Conservation (phyloP, 495 filamentous ascomycete species). For the Daldinia grandis region DNA sequence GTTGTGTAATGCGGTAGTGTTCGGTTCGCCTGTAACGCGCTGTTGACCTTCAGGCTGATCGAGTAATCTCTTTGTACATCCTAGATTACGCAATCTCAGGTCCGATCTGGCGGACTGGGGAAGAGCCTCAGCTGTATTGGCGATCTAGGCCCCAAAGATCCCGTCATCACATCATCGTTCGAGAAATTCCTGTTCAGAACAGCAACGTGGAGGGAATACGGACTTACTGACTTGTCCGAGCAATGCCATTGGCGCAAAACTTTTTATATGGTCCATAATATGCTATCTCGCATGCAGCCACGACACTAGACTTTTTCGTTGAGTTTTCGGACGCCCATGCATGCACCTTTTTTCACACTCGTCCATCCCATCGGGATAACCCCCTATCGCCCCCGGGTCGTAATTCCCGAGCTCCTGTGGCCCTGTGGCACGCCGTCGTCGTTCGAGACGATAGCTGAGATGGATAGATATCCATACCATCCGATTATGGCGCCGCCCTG, state of each 20-base stretch:
- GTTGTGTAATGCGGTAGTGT: neutral
- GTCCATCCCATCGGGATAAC: constrained; percentile 5
- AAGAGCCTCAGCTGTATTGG: neutral
- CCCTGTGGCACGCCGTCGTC: constrained; percentile 3
- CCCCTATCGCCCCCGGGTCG: neutral
- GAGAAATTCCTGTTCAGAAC: neutral
- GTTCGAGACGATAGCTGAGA: neutral
- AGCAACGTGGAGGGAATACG: neutral
- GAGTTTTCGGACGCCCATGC: constrained; percentile 22
- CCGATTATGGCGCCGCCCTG: constrained; percentile 14
- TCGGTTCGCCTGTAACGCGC: neutral
- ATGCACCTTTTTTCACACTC: constrained; percentile 14
- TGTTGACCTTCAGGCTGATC: neutral
- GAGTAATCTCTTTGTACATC: neutral
- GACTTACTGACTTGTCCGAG: constrained; percentile 8
- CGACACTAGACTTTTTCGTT: constrained; percentile 27
- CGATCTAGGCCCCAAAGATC: neutral
- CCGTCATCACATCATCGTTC: neutral
- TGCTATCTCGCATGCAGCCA: constrained; percentile 20
- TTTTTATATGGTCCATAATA: constrained; percentile 7
- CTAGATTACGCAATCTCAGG: neutral
- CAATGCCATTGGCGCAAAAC: constrained; percentile 24
- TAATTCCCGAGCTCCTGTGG: constrained; percentile 4
- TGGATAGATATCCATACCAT: neutral
- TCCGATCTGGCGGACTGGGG: neutral